A percentile compares a stretch with the other conserved stretches of the same genome.
Evolutionary conservation across 2,329 filamentous ascomycete genomes (phyloP).

Genomic region (Microcyclosporella mali): DNA sequence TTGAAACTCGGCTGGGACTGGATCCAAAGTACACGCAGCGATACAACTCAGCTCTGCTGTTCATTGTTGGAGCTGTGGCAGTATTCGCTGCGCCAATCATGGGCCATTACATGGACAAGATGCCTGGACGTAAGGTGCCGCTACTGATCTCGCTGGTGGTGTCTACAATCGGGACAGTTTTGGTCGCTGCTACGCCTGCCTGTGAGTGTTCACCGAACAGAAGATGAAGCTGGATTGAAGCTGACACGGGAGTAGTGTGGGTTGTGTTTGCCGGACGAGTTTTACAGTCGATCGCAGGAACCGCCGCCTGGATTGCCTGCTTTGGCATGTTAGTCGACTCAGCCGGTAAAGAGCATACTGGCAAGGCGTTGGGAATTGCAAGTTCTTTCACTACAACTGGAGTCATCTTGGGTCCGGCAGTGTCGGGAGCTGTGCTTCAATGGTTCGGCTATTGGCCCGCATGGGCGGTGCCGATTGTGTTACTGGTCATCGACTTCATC

Average conservation of each 20-base stretch:
- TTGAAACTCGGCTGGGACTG: constrained; percentile 12
- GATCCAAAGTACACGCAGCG: constrained; percentile 12
- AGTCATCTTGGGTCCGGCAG: constrained; percentile 11
- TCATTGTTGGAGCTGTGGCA: constrained; percentile 40
- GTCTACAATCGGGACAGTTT: constrained; percentile 11
- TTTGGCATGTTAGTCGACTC: constrained; percentile 16
- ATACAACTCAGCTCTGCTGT: constrained; percentile 11
- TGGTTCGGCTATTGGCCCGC: constrained; percentile 17
- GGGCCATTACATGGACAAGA: constrained; percentile 14
- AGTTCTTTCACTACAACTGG: constrained; percentile 12
- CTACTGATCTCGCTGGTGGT: constrained; percentile 12
- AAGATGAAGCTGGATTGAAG: not conserved
- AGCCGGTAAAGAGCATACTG: constrained; percentile 10
- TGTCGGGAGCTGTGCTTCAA: constrained; percentile 9
- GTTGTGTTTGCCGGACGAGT: constrained; percentile 12
- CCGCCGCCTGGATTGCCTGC: constrained; percentile 14
- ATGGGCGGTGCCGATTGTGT: constrained; percentile 13
- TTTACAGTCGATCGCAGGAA: constrained; percentile 13
- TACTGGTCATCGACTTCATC: constrained; percentile 11
- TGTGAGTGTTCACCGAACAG: not conserved
- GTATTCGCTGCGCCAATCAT: constrained; percentile 27
- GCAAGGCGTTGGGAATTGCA: constrained; percentile 13
- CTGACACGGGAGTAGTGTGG: constrained; percentile 4
- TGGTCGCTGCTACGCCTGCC: constrained; percentile 8
- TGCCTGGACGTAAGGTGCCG: constrained; percentile 10